Evolutionary conservation across 768 basidiomycete species (phyloP), one percentile per base, ranked within the genome.

Genomic region (Lactarius quietus): DNA sequence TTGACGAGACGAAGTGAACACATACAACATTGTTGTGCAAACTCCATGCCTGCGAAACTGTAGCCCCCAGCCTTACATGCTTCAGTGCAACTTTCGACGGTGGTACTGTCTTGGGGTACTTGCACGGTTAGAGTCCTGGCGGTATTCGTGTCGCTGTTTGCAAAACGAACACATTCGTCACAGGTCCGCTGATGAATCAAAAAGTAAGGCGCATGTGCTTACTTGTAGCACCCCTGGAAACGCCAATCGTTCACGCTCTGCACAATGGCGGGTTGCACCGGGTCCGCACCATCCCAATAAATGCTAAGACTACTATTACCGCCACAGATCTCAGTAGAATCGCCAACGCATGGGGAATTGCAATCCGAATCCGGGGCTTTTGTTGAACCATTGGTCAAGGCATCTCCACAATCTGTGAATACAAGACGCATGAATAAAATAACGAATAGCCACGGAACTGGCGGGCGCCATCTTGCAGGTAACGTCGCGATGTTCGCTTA

Each of bases 321-420:
- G 56, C 89, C 89, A 70, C 88, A 90, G 3, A 73, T 72, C 72
- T 92, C 85, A 3, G 71, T 63, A 6, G 83, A 54, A 70, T 88
- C 79, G n/a, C 88, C 89, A 3, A 80, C 78, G 73, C 89, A 92
- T 10, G 82, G 71, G 76, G 81, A 81, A 71, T 81, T 82, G 71
- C 89, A 92, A 53, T 89, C 83, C 0, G 83, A 74, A 6, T 72
- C 64, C 41, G 82, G 73, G 7, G 82, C 79, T 52, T 76, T 79
- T 6, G 78, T 75, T 1, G 78, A 82, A 18, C 79, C 80, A 63
- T 80, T 76, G 18, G 77, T 74, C 35, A 88, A 75, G 36, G 66
- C 70, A 69, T 89, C 83, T 57, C 83, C 88, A 70, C 89, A 92
- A 72, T 87, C 88, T 90, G 63, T n/a, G 54, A 15, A 48, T 33